These are phyloP conservation scores for Colletotrichum sp. DNA, from an alignment of 2,329 filamentous ascomycete genomes.

Conservation along the genomic window DNA sequence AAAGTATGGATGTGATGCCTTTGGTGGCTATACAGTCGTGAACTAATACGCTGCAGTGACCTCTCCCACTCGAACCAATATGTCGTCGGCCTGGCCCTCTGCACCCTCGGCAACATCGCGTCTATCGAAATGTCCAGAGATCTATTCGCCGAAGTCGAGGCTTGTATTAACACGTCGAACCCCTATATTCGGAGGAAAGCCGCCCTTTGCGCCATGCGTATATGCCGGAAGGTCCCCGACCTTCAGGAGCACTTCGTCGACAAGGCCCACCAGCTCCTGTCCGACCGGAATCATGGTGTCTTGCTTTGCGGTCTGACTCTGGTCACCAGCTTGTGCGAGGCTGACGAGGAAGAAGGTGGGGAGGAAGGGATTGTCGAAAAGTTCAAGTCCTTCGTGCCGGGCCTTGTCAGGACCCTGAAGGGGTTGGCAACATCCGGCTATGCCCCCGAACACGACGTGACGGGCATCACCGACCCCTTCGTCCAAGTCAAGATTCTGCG, in stretches of 20 bases:
- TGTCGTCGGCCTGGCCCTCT: slow-evolving; percentile 93
- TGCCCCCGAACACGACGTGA: slow-evolving; percentile 96
- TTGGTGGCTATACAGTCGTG: background rate
- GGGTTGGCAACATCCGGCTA: slow-evolving; percentile 93
- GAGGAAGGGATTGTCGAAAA: slow-evolving; percentile 89
- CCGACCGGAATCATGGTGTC: slow-evolving; percentile 95
- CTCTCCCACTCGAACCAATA: slow-evolving; percentile 98
- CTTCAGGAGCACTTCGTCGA: slow-evolving; percentile 97
- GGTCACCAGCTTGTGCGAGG: slow-evolving; percentile 91
- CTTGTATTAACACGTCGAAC: slow-evolving; percentile 87
- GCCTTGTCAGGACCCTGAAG: slow-evolving; percentile 89
- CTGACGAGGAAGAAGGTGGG: slow-evolving; percentile 90
- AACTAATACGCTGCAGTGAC: slow-evolving; percentile 67
- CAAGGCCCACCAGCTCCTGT: slow-evolving; percentile 85
- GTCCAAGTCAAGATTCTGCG: slow-evolving; percentile 95
- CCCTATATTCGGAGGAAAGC: slow-evolving; percentile 99
- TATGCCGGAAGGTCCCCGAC: slow-evolving; percentile 97
- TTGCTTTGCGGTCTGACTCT: slow-evolving; percentile 90
- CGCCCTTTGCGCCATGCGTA: slow-evolving; percentile 97
- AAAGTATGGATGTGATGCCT: slow-evolving; percentile 64
- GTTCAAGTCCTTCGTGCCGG: slow-evolving; percentile 85
- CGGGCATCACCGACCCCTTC: slow-evolving; percentile 97
- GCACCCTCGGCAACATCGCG: slow-evolving; percentile 96
- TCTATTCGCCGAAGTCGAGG: slow-evolving; percentile 94
- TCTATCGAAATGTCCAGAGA: slow-evolving; percentile 98